Evolutionary conservation across 306 rosid species (phyloP).

Genomic region (Cicer judaicum): DNA sequence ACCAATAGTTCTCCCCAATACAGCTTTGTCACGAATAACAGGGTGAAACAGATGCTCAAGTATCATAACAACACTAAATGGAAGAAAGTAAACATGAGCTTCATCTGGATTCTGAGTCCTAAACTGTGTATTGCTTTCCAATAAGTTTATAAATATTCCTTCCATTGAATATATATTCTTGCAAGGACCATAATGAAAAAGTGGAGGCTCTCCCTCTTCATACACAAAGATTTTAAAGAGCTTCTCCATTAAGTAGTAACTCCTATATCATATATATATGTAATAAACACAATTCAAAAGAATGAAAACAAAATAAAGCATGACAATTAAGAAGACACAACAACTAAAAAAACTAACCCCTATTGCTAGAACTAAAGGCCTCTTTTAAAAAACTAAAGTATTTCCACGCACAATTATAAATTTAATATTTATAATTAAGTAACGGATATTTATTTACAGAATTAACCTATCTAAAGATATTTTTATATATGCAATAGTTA

Average conservation of each 20-base stretch:
- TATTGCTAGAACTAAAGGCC: neutral
- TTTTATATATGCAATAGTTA: too few species aligned
- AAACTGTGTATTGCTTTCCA: conserved; percentile 55
- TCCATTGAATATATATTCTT: conserved; percentile 71
- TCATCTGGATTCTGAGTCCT: conserved; percentile 57
- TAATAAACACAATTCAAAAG: neutral
- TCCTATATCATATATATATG: conserved; percentile 45
- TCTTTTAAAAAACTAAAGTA: too few species aligned
- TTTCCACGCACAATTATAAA: too few species aligned
- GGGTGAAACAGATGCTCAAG: conserved; percentile 62
- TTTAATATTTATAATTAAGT: too few species aligned
- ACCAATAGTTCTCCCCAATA: conserved; percentile 57
- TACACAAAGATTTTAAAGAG: conserved; percentile 61
- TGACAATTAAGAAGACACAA: neutral
- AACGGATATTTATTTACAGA: too few species aligned
- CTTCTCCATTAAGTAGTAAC: conserved; percentile 62
- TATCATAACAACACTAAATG: conserved; percentile 71
- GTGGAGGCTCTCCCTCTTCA: conserved; percentile 70
- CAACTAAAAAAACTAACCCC: neutral
- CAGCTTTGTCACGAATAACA: conserved; percentile 62
- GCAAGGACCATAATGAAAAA: conserved; percentile 70
- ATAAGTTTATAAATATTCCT: conserved; percentile 61
- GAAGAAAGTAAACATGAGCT: conserved; percentile 68
- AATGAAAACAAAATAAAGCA: neutral
- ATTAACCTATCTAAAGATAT: too few species aligned